Evolutionary conservation across 192 early-diverging fungal species (phyloP).

Genomic region (Backusella circina): DNA sequence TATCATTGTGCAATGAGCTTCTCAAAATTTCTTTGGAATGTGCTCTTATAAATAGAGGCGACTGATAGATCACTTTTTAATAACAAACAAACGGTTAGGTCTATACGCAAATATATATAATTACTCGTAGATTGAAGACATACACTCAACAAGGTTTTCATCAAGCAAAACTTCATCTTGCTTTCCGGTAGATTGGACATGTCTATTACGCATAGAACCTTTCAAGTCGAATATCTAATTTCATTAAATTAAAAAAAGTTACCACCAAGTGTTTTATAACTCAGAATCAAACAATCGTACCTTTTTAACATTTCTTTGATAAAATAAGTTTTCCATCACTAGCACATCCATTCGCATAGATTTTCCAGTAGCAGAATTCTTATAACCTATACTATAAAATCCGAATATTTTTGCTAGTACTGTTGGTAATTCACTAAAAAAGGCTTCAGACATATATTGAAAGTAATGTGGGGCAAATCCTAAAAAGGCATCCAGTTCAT

Average conservation of each 20-base stretch:
- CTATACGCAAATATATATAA: background rate
- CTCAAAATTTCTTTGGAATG: slow-evolving; percentile 84
- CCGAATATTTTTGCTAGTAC: slow-evolving; percentile 89
- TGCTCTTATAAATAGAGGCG: slow-evolving; percentile 88
- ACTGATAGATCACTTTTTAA: slow-evolving; percentile 69
- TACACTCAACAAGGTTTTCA: slow-evolving; percentile 89
- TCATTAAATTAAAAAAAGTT: background rate
- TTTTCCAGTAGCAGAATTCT: slow-evolving; percentile 79
- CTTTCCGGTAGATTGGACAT: slow-evolving; percentile 82
- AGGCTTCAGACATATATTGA: slow-evolving; percentile 75
- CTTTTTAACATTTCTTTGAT: slow-evolving; percentile 70
- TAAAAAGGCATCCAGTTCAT: slow-evolving; percentile 84
- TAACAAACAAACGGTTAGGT: background rate
- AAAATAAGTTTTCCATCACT: slow-evolving; percentile 97
- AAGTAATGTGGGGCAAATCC: slow-evolving; percentile 93
- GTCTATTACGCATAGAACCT: slow-evolving; percentile 91
- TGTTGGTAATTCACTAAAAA: slow-evolving; percentile 78
- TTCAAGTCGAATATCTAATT: slow-evolving; percentile 86
- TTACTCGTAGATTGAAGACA: slow-evolving; percentile 12
- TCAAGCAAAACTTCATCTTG: slow-evolving; percentile 88
- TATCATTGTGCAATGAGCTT: slow-evolving; percentile 90
- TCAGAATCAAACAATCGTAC: slow-evolving; percentile 29
- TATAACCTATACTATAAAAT: slow-evolving; percentile 88
- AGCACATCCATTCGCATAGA: slow-evolving; percentile 85
- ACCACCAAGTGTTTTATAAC: background rate